Conservation (phyloP, 2,329 filamentous ascomycete genomes). For the Diaporthe humulicola region DNA sequence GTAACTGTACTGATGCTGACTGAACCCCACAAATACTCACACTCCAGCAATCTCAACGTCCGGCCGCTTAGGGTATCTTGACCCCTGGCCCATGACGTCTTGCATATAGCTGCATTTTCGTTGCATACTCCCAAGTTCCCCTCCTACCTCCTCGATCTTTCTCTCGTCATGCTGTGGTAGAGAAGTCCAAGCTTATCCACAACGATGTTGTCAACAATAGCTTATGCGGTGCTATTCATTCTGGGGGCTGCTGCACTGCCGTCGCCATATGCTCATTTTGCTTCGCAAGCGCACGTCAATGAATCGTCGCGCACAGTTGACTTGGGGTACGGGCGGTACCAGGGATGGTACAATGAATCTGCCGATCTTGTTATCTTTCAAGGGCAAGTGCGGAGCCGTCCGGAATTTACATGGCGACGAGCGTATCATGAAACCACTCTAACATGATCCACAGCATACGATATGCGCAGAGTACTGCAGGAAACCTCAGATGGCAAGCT, state of each 20-base stretch:
- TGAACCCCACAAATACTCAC: slow-evolving; percentile 2
- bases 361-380: neutral
- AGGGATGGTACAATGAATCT: slow-evolving; percentile 1
- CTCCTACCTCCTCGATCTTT: neutral
- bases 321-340: neutral
- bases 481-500: neutral
- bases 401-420: neutral
- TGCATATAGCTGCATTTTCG: slow-evolving; percentile 5
- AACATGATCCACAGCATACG: neutral
- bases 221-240: neutral
- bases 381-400: neutral
- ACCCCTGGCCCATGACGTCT: slow-evolving; percentile 9
- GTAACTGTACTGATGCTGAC: neutral
- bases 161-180: neutral
- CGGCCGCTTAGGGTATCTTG: neutral
- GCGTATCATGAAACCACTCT: neutral
- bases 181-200: neutral
- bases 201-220: neutral
- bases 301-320: neutral
- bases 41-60: neutral
- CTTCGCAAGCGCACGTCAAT: neutral
- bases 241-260: neutral
- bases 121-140: neutral
- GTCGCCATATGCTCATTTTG: slow-evolving; percentile 7
- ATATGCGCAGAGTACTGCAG: neutral